These are phyloP conservation scores for Themeda triandra DNA, from an alignment of 176 grass and related monocot species.

Conservation along the genomic window DNA sequence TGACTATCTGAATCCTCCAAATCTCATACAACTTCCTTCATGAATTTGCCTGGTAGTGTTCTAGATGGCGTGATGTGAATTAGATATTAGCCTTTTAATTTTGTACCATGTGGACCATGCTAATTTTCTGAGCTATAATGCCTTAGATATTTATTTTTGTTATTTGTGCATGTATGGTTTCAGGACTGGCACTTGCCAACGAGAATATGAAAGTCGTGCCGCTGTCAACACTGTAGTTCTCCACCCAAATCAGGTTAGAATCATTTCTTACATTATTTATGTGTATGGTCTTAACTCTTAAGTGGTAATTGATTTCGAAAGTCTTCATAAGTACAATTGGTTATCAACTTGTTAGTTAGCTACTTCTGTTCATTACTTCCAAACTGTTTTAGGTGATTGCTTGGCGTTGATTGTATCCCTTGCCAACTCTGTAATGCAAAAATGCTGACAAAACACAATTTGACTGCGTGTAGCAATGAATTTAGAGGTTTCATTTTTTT, in stretches of 20 bases:
- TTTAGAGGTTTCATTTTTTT: neutral
- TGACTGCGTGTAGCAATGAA: neutral
- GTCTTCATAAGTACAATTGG: neutral
- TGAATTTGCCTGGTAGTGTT: neutral
- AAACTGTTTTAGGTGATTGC: neutral
- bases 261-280: neutral
- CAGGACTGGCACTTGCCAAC: slow-evolving; percentile 84
- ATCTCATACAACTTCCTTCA: neutral
- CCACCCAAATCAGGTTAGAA: slow-evolving; percentile 89
- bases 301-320: neutral
- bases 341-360: neutral
- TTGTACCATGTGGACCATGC: neutral
- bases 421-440: neutral
- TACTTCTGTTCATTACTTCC: neutral
- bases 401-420: neutral
- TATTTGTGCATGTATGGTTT: slow-evolving; percentile 28
- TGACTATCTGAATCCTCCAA: neutral
- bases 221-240: slow-evolving; percentile 94
- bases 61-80: neutral
- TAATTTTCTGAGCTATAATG: neutral
- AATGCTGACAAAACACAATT: neutral
- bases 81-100: neutral
- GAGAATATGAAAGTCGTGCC: slow-evolving; percentile 95
- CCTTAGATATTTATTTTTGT: slow-evolving; percentile 13
- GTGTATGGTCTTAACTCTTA: neutral